phyloP scores from a whole-genome alignment of 148 eudicot species.

The Agrostemma githago region DNA sequence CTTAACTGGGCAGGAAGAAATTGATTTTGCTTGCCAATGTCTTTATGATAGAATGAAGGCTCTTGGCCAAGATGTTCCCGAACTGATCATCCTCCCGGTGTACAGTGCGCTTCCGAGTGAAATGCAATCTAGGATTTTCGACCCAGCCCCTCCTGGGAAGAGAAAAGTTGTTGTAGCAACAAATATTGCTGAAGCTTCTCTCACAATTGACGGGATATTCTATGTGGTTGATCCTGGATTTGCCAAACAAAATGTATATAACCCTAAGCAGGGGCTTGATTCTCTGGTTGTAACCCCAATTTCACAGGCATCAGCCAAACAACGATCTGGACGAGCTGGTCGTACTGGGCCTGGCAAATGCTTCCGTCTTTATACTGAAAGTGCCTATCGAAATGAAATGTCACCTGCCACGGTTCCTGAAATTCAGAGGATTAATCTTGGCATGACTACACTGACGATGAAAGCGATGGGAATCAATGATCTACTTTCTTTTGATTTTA shows the following conservation, averaged over 20 bases:
- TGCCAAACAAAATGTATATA: constrained; percentile 86
- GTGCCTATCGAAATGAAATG: constrained; percentile 92
- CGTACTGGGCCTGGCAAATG: constrained; percentile 97
- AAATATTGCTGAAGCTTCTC: constrained; percentile 95
- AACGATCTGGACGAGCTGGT: constrained; percentile 89
- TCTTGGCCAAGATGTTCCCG: constrained; percentile 78
- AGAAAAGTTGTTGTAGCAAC: constrained; percentile 96
- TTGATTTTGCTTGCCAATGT: constrained; percentile 87
- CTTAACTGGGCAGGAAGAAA: constrained; percentile 94
- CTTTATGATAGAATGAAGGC: constrained; percentile 89
- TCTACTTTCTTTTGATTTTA: constrained; percentile 78
- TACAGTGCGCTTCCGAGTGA: constrained; percentile 97
- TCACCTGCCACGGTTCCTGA: constrained; percentile 82
- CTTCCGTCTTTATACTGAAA: constrained; percentile 87
- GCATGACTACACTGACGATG: constrained; percentile 55
- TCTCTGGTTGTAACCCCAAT: constrained; percentile 75
- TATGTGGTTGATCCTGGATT: constrained; percentile 89
- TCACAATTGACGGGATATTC: constrained; percentile 90
- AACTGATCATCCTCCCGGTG: constrained; percentile 80
- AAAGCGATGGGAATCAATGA: constrained; percentile 97
- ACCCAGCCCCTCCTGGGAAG: constrained; percentile 92
- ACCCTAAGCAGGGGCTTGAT: constrained; percentile 77
- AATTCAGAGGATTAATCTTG: constrained; percentile 89
- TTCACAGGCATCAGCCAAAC: constrained; percentile 87
- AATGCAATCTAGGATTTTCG: constrained; percentile 92